Base-by-base conservation (phyloP, 2,329 filamentous ascomycete species). In the Metarhizium anisopliae region DNA sequence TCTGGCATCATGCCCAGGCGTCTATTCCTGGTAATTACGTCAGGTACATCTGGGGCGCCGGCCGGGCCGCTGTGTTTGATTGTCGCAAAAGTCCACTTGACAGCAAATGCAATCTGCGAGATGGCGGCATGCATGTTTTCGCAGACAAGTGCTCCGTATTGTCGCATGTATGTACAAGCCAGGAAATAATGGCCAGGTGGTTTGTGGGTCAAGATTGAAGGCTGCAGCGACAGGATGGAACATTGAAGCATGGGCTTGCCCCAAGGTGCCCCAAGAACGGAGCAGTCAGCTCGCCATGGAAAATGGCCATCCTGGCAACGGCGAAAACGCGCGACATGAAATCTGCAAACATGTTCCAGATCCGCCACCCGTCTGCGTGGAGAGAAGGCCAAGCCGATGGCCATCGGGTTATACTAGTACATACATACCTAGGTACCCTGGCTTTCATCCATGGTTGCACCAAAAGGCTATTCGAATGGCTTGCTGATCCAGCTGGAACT, bases 221-320 rank as follows among this genome's bases (percentile, higher is more conserved):
- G 25, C 25, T 25, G 25, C 25, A 47, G 36, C 36, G 50, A 35
- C n/a, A n/a, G 32, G 40, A 53, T 53, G 43, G 47, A 47, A 51
- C 29, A 45, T 42, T 35, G 25, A n/a, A 25, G 25, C 25, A 25
- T 25, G 25, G 25, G 25, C 25, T 38, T 50, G 20, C 32, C 45
- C 43, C 52, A 25, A 54, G 40, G 8, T 11, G 13, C 29, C n/a
- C 11, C 29, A 38, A 14, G 6, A 47, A 47, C 43, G n/a, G 30
- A 40, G 52, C 43, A 18, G 53, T 55, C 53, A 55, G 53, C 47
- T 55, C 35, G 54, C 51, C 54, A 56, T 50, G 54, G 54, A 53
- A 53, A 50, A 43, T 36, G 13, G 2, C 35, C 35, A 36, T 36
- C 35, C 38, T 16, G 10, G 25, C 20, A 16, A 10, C 45, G 14